Base-by-base conservation (phyloP, 345 rosid species). In the Salix purpurea region DNA sequence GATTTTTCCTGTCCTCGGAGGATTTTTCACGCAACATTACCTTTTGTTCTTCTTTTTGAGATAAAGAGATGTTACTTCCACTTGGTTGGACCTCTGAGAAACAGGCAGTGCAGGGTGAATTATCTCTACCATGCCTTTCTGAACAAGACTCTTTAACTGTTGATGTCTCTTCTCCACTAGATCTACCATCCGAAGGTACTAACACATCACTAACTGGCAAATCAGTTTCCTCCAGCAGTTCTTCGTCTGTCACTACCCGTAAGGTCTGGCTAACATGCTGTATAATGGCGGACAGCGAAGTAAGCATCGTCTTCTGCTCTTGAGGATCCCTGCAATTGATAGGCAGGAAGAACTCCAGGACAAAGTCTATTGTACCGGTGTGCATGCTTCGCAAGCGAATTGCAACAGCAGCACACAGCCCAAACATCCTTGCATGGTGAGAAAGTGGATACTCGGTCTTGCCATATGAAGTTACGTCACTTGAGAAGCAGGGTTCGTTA, bases 261-360 rank as follows among this genome's bases (percentile, higher is more conserved):
- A 95, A 86, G 82, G 79, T 89, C 78, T n/a, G 83, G 79, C 94
- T 90, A 48, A 90, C 92, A 77, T 84, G 93, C 69, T 89, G 90
- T 78, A 93, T 90, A 32, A 90, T 81, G 66, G 83, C 66, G 3
- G 99, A 93, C 62, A 93, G 86, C 13, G 90, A 90, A 71, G 82
- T 77, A 62, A 95, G 91, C 94, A 93, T 86, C 69, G 79, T 86
- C 87, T 79, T 89, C 73, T 93, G 99, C 44, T 85, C 87, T 77
- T 87, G 88, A 4, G 80, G 80, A 82, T 86, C 89, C 74, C 67
- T 78, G 72, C 98, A 96, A 77, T 86, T 89, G 58, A 75, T 79
- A 0, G 99, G 99, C 77, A 96, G 84, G 88, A 96, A 96, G 84
- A 96, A 93, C 87, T 96, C 99, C 84, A 96, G 86, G 67, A 91